A percentile compares a stretch with the other conserved stretches of the same genome.
These are phyloP conservation scores for Claviceps sorghi DNA, from an alignment of 2,329 filamentous ascomycete genomes.

Conservation along the genomic window DNA sequence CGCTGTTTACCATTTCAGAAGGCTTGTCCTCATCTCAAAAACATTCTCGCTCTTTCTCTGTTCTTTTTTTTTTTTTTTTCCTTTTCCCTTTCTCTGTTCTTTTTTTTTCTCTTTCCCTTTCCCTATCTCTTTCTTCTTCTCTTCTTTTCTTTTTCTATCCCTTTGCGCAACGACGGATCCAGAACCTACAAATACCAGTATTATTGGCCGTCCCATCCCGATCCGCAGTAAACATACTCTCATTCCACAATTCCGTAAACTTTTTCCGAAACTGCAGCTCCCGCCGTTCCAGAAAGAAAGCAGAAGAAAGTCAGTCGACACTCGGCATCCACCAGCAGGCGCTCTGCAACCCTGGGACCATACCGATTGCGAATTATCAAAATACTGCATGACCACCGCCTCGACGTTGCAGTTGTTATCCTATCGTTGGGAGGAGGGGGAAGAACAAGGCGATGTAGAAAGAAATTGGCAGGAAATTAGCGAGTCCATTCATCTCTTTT, in stretches of 20 bases:
- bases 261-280: conserved; percentile 27
- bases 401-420: conserved; percentile 31
- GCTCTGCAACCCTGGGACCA: conserved; percentile 1
- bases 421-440: conserved; percentile 6
- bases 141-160: not conserved
- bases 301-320: not conserved
- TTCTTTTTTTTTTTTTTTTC: too few relatives aligned
- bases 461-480: conserved; percentile 2
- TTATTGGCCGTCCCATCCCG: conserved; percentile 33
- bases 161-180: not conserved
- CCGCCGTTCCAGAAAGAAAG: not conserved
- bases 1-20: conserved; percentile 17
- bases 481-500: not conserved
- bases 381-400: conserved; percentile 36
- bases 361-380: conserved; percentile 29
- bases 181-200: conserved; percentile 28
- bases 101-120: too few relatives aligned
- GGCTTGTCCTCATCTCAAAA: not conserved
- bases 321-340: not conserved
- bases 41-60: not conserved
- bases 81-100: too few relatives aligned
- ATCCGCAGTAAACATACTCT: conserved; percentile 35
- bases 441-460: not conserved
- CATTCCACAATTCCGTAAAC: conserved; percentile 38
- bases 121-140: too few relatives aligned